phyloP scores from a whole-genome alignment of 2,329 filamentous ascomycete genomes.

The Ophiosphaerella narmari region DNA sequence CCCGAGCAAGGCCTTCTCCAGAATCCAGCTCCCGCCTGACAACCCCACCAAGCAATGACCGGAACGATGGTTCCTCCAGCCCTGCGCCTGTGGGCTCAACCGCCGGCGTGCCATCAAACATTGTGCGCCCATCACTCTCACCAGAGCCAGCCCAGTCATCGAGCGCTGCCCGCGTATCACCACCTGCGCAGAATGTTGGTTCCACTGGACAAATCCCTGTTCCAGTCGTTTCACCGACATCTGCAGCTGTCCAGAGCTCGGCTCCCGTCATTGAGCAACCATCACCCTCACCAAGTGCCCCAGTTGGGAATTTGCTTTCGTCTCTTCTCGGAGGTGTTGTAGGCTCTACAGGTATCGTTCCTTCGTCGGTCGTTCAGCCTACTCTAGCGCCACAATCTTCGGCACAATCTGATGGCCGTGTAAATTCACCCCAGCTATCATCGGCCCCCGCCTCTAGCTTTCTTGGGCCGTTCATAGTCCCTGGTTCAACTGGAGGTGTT shows the following conservation, averaged over 20 bases:
- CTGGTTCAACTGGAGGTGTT: constrained; percentile 25
- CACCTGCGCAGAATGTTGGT: neutral
- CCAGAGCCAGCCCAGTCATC: neutral
- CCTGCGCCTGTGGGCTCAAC: neutral
- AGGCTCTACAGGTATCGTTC: constrained; percentile 24
- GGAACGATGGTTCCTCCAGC: neutral
- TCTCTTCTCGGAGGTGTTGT: constrained; percentile 20
- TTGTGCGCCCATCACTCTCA: neutral
- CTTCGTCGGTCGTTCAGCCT: constrained; percentile 26
- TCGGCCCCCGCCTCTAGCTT: constrained; percentile 21
- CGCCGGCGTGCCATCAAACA: neutral
- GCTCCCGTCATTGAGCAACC: neutral
- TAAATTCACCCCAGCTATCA: constrained; percentile 10
- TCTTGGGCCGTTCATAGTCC: constrained; percentile 29
- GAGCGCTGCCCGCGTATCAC: neutral
- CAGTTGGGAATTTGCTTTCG: constrained; percentile 9
- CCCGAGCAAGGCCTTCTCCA: too few relatives aligned
- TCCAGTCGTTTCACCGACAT: too few relatives aligned
- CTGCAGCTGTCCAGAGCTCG: too few relatives aligned
- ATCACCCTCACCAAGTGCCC: constrained; percentile 1
- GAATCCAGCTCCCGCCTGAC: too few relatives aligned
- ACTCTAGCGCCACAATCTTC: constrained; percentile 10
- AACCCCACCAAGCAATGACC: neutral
- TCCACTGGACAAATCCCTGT: constrained; percentile 1
- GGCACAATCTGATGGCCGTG: constrained; percentile 9